Percentiles rank a stretch among this genome's conserved stretches.
Conservation (phyloP, 352 stramenopile genomes). For the Globisporangium ultimum region DNA sequence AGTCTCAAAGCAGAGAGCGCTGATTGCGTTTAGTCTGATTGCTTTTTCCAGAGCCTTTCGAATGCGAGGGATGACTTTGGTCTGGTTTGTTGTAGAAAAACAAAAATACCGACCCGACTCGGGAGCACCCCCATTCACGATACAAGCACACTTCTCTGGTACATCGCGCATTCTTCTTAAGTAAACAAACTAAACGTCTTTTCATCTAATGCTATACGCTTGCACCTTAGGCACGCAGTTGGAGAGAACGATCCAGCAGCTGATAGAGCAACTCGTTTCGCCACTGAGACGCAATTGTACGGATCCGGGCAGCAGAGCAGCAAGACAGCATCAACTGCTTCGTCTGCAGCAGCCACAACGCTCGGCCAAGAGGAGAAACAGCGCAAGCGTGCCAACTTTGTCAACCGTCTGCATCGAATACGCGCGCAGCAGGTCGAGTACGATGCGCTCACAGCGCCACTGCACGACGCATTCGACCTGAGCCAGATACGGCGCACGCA, state of each 20-base stretch:
- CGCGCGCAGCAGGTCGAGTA: constrained; percentile 34
- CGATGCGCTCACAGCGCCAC: constrained; percentile 19
- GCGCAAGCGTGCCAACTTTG: constrained; percentile 27
- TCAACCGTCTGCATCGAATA: constrained; percentile 36
- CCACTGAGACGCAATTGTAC: constrained; percentile 42
- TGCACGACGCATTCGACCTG: constrained; percentile 22
- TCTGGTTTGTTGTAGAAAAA: constrained; percentile 16
- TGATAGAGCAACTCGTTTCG: constrained; percentile 16
- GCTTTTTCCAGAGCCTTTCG: not conserved
- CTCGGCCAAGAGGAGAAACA: constrained; percentile 56
- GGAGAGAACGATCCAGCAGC: not conserved
- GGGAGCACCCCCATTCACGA: constrained; percentile 32
- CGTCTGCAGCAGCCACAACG: constrained; percentile 12
- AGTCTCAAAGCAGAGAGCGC: not conserved
- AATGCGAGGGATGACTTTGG: too few species aligned
- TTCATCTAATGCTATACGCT: not conserved
- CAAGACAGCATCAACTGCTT: not conserved
- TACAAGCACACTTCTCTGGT: constrained; percentile 35
- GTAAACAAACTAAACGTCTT: not conserved
- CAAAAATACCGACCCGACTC: constrained; percentile 36
- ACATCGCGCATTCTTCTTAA: not conserved
- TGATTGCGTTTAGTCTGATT: not conserved
- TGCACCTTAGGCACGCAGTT: constrained; percentile 3
- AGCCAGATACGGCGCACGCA: constrained; percentile 32
- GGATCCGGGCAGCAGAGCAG: constrained; percentile 19